Conservation (phyloP, 345 rosid genomes). For the Raphanus raphanistrum region DNA sequence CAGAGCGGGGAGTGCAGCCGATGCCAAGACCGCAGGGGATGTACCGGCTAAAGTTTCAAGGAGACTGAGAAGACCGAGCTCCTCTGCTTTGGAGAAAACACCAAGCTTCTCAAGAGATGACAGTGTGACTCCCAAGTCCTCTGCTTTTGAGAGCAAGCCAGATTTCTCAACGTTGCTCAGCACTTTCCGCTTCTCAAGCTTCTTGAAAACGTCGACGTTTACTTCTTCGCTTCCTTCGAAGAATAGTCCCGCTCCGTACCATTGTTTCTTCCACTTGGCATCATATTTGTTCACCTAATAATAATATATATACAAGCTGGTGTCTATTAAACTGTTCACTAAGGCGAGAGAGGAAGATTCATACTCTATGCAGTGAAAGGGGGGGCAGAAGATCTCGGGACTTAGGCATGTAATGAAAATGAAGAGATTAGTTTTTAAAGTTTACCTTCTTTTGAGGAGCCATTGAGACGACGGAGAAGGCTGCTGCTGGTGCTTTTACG, state of each 20-base stretch:
- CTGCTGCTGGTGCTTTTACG: conserved; percentile 27
- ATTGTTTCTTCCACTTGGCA: conserved; percentile 66
- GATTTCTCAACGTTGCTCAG: conserved; percentile 87
- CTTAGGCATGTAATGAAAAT: neutral
- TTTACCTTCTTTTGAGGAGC: conserved; percentile 74
- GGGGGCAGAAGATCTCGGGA: neutral
- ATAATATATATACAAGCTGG: neutral
- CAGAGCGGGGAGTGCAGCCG: conserved; percentile 65
- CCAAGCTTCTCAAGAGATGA: conserved; percentile 86
- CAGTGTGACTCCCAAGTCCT: conserved; percentile 68
- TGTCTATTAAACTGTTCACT: neutral
- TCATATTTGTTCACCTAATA: conserved; percentile 58
- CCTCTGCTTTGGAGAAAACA: conserved; percentile 88
- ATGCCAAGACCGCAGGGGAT: conserved; percentile 71
- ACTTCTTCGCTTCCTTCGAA: conserved; percentile 80
- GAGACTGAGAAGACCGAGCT: conserved; percentile 78
- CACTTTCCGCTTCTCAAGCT: conserved; percentile 80
- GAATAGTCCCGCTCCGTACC: conserved; percentile 93
- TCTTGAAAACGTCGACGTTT: conserved; percentile 89
- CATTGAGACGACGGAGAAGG: conserved; percentile 69
- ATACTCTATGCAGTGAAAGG: neutral
- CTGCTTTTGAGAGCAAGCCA: conserved; percentile 81
- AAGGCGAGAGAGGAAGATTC: neutral
- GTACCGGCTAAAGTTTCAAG: conserved; percentile 61
- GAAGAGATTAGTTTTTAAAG: neutral